These are phyloP conservation scores for Moringa oleifera DNA, from an alignment of 345 rosid species.

Conservation along the genomic window DNA sequence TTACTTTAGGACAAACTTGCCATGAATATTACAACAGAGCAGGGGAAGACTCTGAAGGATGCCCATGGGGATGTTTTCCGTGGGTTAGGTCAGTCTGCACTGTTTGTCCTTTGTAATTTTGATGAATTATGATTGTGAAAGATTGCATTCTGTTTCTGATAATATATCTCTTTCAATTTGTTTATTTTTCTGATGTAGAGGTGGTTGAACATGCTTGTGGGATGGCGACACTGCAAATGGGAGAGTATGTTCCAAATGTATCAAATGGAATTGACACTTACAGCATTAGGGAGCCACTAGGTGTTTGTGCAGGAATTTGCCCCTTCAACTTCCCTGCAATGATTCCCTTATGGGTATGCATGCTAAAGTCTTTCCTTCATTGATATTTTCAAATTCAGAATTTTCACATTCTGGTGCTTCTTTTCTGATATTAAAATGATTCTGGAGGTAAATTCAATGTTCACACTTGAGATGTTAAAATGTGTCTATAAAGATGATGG, in stretches of 20 bases:
- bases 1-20: conserved; percentile 82
- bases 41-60: conserved; percentile 96
- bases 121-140: conserved; percentile 7
- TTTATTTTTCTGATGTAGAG: conserved; percentile 40
- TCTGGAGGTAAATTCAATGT: not conserved
- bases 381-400: too few relatives aligned
- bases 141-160: not conserved
- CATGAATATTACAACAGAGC: conserved; percentile 79
- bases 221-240: conserved; percentile 95
- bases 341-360: conserved; percentile 95
- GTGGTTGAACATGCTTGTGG: conserved; percentile 99
- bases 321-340: conserved; percentile 99
- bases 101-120: conserved; percentile 1
- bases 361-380: not conserved
- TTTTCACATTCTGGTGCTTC: too few relatives aligned
- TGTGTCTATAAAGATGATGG: too few relatives aligned
- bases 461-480: not conserved
- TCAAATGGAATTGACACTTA: conserved; percentile 89
- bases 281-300: conserved; percentile 91
- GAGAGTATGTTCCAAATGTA: conserved; percentile 87
- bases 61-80: conserved; percentile 98
- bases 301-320: conserved; percentile 97
- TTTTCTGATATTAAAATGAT: too few relatives aligned
- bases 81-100: conserved; percentile 64
- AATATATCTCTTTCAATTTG: not conserved